phyloP scores from a whole-genome alignment of 495 filamentous ascomycete species.

The Astrocystis sublimbata region DNA sequence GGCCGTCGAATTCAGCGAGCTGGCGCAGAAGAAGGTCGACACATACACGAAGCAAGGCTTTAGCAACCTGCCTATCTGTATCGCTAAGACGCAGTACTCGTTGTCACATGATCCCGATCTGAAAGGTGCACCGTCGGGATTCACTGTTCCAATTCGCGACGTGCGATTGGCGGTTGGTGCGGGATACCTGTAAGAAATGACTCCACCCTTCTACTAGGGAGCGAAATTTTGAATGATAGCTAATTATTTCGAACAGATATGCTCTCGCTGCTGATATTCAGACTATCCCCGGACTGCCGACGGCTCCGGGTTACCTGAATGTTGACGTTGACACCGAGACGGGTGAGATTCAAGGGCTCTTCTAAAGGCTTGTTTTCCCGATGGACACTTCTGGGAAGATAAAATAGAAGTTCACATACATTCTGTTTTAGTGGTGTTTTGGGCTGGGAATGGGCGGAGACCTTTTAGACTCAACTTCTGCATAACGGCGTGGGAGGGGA shows the following conservation, averaged over 20 bases:
- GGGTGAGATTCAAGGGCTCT: conserved; percentile 93
- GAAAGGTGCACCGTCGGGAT: conserved; percentile 95
- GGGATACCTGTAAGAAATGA: conserved; percentile 72
- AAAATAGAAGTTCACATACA: not conserved
- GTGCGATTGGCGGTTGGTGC: conserved; percentile 92
- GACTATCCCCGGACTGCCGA: conserved; percentile 94
- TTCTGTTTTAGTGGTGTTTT: not conserved
- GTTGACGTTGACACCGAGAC: conserved; percentile 93
- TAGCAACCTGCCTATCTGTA: conserved; percentile 88
- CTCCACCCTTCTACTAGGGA: not conserved
- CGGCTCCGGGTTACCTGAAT: conserved; percentile 93
- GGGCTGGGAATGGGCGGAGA: conserved; percentile 7
- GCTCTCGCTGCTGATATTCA: conserved; percentile 96
- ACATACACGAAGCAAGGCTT: conserved; percentile 92
- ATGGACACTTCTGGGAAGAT: too few relatives aligned
- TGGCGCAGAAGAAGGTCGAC: conserved; percentile 94
- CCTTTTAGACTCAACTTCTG: conserved; percentile 19
- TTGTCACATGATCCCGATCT: conserved; percentile 90
- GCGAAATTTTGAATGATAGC: not conserved
- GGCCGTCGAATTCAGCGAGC: conserved; percentile 88
- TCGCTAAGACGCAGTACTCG: conserved; percentile 98
- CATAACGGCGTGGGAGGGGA: not conserved
- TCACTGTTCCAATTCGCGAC: conserved; percentile 93
- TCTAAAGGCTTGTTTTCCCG: too few relatives aligned
- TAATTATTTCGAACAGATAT: conserved; percentile 57